A percentile compares a stretch with the other conserved stretches of the same genome.
phyloP scores from a whole-genome alignment of 108 stramenopile genomes.

The Skeletonema potamos region DNA sequence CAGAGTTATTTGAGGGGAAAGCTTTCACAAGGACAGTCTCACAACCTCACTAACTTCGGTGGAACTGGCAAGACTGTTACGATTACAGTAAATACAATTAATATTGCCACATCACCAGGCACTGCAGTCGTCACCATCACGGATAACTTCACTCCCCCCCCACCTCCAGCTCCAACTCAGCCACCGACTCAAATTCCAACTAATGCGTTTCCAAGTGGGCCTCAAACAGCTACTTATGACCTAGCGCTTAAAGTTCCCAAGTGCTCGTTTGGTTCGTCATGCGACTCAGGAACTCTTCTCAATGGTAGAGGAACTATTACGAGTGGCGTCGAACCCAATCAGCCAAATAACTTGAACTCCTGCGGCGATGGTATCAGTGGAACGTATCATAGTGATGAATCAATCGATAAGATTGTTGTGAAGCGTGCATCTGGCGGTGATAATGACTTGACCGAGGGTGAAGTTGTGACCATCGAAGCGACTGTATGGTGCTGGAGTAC shows the following conservation, averaged over 20 bases:
- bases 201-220: neutral
- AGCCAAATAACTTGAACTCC: slow-evolving; percentile 21
- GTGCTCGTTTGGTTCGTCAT: slow-evolving; percentile 1
- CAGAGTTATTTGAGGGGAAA: slow-evolving; percentile 7
- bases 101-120: no score
- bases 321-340: slow-evolving; percentile 4
- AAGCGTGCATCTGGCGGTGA: neutral
- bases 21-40: neutral
- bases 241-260: neutral
- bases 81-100: no score
- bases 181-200: neutral
- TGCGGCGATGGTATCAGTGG: slow-evolving; percentile 19
- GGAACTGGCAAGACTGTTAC: no score
- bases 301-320: no score
- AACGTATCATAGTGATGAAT: slow-evolving; percentile 14
- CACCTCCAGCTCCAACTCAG: neutral
- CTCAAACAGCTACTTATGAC: slow-evolving; percentile 2
- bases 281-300: slow-evolving; percentile 6
- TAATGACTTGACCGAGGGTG: neutral
- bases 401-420: slow-evolving; percentile 15
- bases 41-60: slow-evolving; percentile 8
- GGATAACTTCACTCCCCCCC: neutral
- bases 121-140: neutral
- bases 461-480: neutral
- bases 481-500: no score